A percentile compares a stretch with the other conserved stretches of the same genome.
phyloP scores from a whole-genome alignment of 306 rosid species.

The Cajanus cajan region DNA sequence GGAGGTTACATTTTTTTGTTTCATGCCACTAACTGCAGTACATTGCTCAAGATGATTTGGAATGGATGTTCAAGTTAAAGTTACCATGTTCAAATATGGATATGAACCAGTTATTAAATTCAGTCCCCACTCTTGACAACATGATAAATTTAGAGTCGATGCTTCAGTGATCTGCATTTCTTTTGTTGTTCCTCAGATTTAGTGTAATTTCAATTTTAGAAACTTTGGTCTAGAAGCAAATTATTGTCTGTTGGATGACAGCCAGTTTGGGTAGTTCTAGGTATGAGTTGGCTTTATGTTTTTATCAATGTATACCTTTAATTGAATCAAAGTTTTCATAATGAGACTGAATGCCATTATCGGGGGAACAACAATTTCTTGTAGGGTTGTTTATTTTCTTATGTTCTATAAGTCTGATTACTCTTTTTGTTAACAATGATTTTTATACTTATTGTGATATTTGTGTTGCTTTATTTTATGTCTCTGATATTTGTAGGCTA shows the following conservation, averaged over 20 bases:
- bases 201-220: background rate
- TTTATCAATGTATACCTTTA: background rate
- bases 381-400: background rate
- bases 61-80: background rate
- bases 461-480: constrained; percentile 19
- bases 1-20: background rate
- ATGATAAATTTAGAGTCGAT: background rate
- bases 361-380: background rate
- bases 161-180: background rate
- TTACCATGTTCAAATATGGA: background rate
- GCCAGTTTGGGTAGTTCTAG: background rate
- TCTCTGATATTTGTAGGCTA: constrained; percentile 61
- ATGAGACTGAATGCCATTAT: background rate
- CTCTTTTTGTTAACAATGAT: background rate
- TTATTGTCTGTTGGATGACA: background rate
- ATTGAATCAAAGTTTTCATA: background rate
- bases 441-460: constrained; percentile 11
- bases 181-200: background rate
- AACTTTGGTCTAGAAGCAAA: background rate
- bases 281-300: background rate
- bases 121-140: background rate
- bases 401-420: background rate
- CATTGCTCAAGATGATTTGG: background rate
- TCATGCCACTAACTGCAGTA: background rate
- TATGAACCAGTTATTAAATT: background rate